Evolutionary conservation across 148 eudicot genomes (phyloP).

Genomic region (Agrostemma githago): DNA sequence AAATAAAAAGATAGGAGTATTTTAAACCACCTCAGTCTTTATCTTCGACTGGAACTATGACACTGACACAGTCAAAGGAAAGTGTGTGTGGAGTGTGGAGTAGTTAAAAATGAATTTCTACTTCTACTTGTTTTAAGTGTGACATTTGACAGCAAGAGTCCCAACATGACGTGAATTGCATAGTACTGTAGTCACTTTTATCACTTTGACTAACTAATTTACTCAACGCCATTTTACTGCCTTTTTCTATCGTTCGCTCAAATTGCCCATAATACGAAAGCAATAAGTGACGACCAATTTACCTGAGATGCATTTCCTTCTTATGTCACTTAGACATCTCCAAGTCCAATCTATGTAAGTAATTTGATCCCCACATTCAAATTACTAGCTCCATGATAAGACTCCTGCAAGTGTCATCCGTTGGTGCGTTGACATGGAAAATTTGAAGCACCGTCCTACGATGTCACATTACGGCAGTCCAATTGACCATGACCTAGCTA

Average conservation of each 20-base stretch:
- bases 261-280: too few relatives aligned
- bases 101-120: not conserved
- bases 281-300: not conserved
- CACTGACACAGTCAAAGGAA: too few relatives aligned
- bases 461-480: not conserved
- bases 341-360: too few relatives aligned
- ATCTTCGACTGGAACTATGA: not conserved
- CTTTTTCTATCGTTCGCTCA: not conserved
- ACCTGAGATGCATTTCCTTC: not conserved
- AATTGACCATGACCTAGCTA: not conserved
- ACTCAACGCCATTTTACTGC: not conserved
- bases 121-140: not conserved
- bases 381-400: too few relatives aligned
- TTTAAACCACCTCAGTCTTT: too few relatives aligned
- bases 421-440: conserved; percentile 9
- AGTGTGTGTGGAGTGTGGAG: not conserved
- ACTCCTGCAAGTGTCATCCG: too few relatives aligned
- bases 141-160: conserved; percentile 4
- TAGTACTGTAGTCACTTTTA: not conserved
- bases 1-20: too few relatives aligned
- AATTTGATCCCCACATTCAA: too few relatives aligned
- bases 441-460: conserved; percentile 11
- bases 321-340: too few relatives aligned
- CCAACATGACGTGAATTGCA: not conserved
- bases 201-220: not conserved